Evolutionary conservation across 2,329 filamentous ascomycete genomes (phyloP), one percentile per base, ranked within the genome.

Genomic region (Penicillium palitans): DNA sequence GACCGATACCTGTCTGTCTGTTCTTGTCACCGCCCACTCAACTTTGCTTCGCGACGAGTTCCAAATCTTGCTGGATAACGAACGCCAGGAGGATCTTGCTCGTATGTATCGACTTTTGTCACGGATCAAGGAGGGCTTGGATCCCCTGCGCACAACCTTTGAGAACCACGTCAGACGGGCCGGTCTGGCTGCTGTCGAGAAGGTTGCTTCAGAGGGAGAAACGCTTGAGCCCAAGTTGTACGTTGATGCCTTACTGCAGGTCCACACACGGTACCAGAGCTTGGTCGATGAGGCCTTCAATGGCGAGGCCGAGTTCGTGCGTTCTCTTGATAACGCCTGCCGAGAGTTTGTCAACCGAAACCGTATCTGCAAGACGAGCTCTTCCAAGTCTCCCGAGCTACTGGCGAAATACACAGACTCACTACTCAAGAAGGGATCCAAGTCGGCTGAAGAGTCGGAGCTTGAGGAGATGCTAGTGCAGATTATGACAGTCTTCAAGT

Each of bases 401-500:
- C 82, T 99, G 39, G 93, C 95, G 72, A 96, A 96, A 77, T 98
- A 99, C 74, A 91, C 93, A 33, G 95, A 99, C 74, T 88, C 92
- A 10, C 80, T 99, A 33, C 81, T 99, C 52, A 93, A 95, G 76
- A 97, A 96, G 82, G 76, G 91, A 66, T 90, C 90, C 31, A 96
- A 93, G 67, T 91, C 92, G 68, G 91, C 92, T 15, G 95, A 98
- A 72, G 95, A 99, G 72, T 89, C 90, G 33, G 93, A 99, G 71
- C 84, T 98, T 68, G 95, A 99, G 78, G 88, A 89, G 65, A 89
- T 91, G 33, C 81, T 98, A 31, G 87, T 86, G 21, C 91, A 97
- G 74, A 95, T 99, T 69, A 99, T 99, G 95, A 97, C 93, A 1
- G 91, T 99, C 55, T 99, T 99, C 85, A 98, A 98, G 80, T 99